Percentiles rank a stretch among this genome's conserved stretches.
phyloP scores from a whole-genome alignment of 2,329 filamentous ascomycete genomes.

The Tolypocladium album region DNA sequence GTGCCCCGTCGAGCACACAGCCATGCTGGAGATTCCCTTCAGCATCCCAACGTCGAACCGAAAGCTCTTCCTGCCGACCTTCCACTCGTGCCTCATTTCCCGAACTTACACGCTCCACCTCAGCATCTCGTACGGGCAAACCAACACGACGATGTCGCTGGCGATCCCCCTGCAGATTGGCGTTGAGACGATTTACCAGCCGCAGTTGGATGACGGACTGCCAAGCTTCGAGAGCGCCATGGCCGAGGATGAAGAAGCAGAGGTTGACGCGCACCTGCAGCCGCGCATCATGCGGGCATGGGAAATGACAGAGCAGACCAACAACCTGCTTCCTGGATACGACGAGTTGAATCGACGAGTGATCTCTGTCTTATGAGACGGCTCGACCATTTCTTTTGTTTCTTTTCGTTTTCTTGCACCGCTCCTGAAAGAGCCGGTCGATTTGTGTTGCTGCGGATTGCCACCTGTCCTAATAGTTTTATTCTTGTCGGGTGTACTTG shows the following conservation, averaged over 20 bases:
- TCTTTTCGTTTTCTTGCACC: background rate
- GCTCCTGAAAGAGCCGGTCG: background rate
- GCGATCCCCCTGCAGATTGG: constrained; percentile 40
- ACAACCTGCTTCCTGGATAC: constrained; percentile 27
- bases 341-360: constrained; percentile 19
- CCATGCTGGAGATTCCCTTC: constrained; percentile 36
- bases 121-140: constrained; percentile 29
- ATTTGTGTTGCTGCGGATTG: too few species aligned
- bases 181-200: constrained; percentile 26
- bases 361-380: constrained; percentile 14
- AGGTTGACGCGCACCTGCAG: constrained; percentile 30
- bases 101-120: constrained; percentile 44
- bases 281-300: constrained; percentile 28
- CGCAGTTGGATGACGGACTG: constrained; percentile 19
- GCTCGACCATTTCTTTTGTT: background rate
- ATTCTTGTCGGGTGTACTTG: background rate
- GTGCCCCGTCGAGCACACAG: constrained; percentile 26
- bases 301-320: constrained; percentile 17
- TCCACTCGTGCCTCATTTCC: constrained; percentile 46
- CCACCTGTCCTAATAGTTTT: background rate
- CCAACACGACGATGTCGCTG: constrained; percentile 32
- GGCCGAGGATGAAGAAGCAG: constrained; percentile 28
- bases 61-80: constrained; percentile 44
- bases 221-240: constrained; percentile 41
- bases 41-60: constrained; percentile 33